Evolutionary conservation across 169 alveolate genomes (phyloP), one percentile per base, ranked within the genome.

Genomic region (Plasmodium knowlesi): DNA sequence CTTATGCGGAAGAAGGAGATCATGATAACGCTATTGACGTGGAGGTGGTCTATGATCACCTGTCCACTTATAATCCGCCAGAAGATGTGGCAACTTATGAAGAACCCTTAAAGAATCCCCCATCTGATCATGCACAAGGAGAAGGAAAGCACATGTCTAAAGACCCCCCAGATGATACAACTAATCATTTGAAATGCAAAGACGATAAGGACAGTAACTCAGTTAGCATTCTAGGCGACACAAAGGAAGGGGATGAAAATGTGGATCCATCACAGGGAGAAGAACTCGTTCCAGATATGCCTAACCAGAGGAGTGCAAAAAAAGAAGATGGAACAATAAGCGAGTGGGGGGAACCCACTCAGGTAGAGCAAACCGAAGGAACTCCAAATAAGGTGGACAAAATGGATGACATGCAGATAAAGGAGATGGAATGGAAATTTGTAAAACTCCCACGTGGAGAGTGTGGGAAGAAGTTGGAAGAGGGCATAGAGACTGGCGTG

Each of bases 331-430:
- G 10, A 37, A 39, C 8, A 37, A 53, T 53, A 70, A 37, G 50
- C 37, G 34, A 0, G n/a, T 53, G 43, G 39, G 12, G 37, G 34
- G 89, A 81, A 81, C 16, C 57, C 57, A 9, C 37, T 12, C 25
- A 43, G 39, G 41, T 16, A 54, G 72, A 82, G 10, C 34, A 32
- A n/a, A n/a, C 37, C 34, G 37, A 34, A 67, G n/a, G 34, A 28
- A 82, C 12, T 79, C 9, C n/a, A 25, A 32, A 74, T 16, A 32
- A 30, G 34, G 19, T 32, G 28, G 43, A 10, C 54, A 30, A 14
- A 34, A 3, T 39, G 83, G 32, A 34, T 32, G 83, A 74, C 22
- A 74, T 74, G 25, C 83, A 74, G 76, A 74, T 74, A 25, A 74
- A 74, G 16, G 54, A 74, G 46, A 12, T 39, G 83, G 83, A 74